These are phyloP conservation scores for Nicotiana tomentosiformis DNA, from an alignment of 257 asterid species.

Conservation along the genomic window DNA sequence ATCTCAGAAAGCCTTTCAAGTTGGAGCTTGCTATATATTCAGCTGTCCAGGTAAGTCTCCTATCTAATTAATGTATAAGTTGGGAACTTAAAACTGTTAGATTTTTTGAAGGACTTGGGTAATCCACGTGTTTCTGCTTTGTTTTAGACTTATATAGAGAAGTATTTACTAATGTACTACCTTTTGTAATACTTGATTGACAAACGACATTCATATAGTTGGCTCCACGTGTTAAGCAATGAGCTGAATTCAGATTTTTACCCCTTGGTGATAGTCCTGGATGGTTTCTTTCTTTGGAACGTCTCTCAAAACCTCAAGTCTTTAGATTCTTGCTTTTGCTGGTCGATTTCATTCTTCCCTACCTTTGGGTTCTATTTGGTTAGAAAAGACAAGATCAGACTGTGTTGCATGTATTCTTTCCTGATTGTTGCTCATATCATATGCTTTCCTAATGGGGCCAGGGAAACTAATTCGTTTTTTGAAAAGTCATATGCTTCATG, in stretches of 20 bases:
- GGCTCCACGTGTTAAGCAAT: background rate
- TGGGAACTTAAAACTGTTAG: background rate
- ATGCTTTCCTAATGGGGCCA: background rate
- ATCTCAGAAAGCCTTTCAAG: slow-evolving; percentile 62
- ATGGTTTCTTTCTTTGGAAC: background rate
- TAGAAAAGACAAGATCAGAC: background rate
- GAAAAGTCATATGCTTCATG: background rate
- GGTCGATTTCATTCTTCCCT: background rate
- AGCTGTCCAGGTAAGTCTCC: slow-evolving; percentile 45
- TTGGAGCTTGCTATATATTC: slow-evolving; percentile 87
- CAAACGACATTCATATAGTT: background rate
- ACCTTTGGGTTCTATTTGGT: background rate
- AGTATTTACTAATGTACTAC: background rate
- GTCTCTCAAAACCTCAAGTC: background rate
- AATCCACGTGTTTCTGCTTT: background rate
- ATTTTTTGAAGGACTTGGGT: background rate
- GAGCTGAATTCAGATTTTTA: background rate
- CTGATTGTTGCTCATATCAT: background rate
- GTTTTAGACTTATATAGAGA: background rate
- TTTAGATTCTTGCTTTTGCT: background rate
- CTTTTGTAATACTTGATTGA: background rate
- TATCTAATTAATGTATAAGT: background rate
- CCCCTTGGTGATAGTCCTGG: background rate
- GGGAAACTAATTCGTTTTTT: background rate
- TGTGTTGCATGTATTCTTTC: background rate